Percentiles rank a stretch among this genome's conserved stretches.
phyloP scores from a whole-genome alignment of 805 yeast genomes.

The Candida glaebosa region DNA sequence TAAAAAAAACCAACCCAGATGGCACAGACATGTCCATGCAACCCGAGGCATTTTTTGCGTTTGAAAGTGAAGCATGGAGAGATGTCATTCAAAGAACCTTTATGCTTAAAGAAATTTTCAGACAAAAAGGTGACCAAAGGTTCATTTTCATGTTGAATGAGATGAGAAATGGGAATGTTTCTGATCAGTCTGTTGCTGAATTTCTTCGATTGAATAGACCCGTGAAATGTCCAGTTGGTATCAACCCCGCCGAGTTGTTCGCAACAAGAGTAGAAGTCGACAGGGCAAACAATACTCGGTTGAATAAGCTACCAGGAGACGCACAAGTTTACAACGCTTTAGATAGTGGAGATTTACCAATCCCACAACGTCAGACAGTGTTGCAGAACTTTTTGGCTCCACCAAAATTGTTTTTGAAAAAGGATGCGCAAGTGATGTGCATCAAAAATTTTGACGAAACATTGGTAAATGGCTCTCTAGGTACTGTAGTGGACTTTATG shows the following conservation, averaged over 20 bases:
- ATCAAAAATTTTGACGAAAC: constrained; percentile 70
- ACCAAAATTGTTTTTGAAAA: constrained; percentile 50
- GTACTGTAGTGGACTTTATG: constrained; percentile 58
- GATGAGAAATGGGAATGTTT: constrained; percentile 61
- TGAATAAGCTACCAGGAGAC: constrained; percentile 44
- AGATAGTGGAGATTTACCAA: constrained; percentile 54
- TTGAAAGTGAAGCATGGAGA: constrained; percentile 64
- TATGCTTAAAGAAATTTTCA: constrained; percentile 60
- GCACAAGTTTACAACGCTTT: constrained; percentile 42
- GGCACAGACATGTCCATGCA: constrained; percentile 19
- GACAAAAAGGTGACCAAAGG: constrained; percentile 71
- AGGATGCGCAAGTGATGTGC: constrained; percentile 81
- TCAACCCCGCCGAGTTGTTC: constrained; percentile 71
- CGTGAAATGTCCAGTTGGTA: constrained; percentile 49
- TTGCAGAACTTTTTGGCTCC: constrained; percentile 64
- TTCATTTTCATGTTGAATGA: constrained; percentile 75
- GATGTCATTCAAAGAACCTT: constrained; percentile 54
- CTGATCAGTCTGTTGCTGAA: constrained; percentile 43
- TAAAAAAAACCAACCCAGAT: constrained; percentile 26
- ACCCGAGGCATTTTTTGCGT: constrained; percentile 48
- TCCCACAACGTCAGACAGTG: constrained; percentile 40
- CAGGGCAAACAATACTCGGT: constrained; percentile 52
- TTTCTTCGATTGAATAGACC: constrained; percentile 53
- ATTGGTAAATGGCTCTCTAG: constrained; percentile 75
- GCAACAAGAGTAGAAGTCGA: constrained; percentile 74